Evolutionary conservation across 495 filamentous ascomycete genomes (phyloP).

Genomic region (Xylaria grammica): DNA sequence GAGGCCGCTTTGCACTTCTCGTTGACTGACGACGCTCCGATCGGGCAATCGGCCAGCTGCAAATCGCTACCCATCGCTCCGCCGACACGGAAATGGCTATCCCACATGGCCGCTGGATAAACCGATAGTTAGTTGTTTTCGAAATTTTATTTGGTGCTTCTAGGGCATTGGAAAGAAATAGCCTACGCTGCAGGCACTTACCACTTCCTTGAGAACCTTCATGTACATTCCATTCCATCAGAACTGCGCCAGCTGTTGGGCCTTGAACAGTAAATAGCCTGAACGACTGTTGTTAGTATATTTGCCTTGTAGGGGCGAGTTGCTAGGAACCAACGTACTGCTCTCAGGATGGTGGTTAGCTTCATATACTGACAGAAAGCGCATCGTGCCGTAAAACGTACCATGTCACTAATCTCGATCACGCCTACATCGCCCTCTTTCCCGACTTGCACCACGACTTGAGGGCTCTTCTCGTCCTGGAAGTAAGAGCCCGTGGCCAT

Average conservation of each 20-base stretch:
- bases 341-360: too few relatives aligned
- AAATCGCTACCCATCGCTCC: constrained; percentile 70
- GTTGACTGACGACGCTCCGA: not conserved
- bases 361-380: too few relatives aligned
- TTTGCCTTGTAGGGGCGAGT: too few relatives aligned
- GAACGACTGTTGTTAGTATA: too few relatives aligned
- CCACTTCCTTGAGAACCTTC: constrained; percentile 19
- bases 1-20: not conserved
- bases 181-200: not conserved
- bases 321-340: too few relatives aligned
- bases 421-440: constrained; percentile 53
- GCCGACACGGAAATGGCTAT: constrained; percentile 32
- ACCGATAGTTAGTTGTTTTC: too few relatives aligned
- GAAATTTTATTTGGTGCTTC: too few relatives aligned
- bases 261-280: constrained; percentile 39
- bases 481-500: constrained; percentile 46
- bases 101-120: constrained; percentile 40
- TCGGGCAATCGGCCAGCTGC: constrained; percentile 64
- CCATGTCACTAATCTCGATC: constrained; percentile 56
- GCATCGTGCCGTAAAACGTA: too few relatives aligned
- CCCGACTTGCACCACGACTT: constrained; percentile 55
- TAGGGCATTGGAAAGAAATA: too few relatives aligned
- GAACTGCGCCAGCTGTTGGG: constrained; percentile 34
- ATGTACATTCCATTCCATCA: constrained; percentile 42
- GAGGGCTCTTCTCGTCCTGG: constrained; percentile 47